These are phyloP conservation scores for Trametopsis cervina DNA, from an alignment of 768 basidiomycete species.

Conservation along the genomic window DNA sequence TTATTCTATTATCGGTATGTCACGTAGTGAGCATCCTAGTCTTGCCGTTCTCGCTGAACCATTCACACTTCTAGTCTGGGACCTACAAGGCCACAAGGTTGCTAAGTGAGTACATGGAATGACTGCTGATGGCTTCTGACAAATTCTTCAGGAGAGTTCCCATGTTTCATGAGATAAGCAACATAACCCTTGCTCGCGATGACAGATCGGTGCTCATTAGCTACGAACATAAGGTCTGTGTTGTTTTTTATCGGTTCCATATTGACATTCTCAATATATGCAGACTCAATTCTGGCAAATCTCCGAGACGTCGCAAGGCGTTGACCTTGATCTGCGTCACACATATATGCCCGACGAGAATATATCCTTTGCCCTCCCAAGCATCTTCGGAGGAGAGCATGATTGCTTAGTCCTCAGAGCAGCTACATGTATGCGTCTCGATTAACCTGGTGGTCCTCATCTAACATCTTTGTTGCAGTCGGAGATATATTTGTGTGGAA, in stretches of 20 bases:
- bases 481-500: conserved; percentile 9
- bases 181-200: conserved; percentile 3
- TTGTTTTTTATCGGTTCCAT: background rate
- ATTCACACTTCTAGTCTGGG: conserved; percentile 2
- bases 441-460: background rate
- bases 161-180: conserved; percentile 4
- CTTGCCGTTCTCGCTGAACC: too few relatives aligned
- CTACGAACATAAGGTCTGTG: conserved; percentile 5
- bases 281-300: conserved; percentile 7
- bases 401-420: conserved; percentile 7
- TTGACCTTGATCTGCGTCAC: background rate
- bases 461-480: background rate
- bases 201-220: conserved; percentile 2
- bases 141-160: conserved; percentile 2
- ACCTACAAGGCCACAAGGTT: conserved; percentile 1
- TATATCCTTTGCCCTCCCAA: conserved; percentile 1
- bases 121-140: background rate
- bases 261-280: background rate
- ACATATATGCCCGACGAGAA: conserved; percentile 6
- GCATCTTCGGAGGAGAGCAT: conserved; percentile 6
- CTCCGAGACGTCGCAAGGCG: background rate
- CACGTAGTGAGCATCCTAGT: background rate
- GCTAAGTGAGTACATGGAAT: conserved; percentile 2
- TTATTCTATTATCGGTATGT: background rate
- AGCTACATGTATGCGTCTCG: conserved; percentile 1